phyloP scores from a whole-genome alignment of 2,329 filamentous ascomycete genomes.

The Colletotrichum sp. region DNA sequence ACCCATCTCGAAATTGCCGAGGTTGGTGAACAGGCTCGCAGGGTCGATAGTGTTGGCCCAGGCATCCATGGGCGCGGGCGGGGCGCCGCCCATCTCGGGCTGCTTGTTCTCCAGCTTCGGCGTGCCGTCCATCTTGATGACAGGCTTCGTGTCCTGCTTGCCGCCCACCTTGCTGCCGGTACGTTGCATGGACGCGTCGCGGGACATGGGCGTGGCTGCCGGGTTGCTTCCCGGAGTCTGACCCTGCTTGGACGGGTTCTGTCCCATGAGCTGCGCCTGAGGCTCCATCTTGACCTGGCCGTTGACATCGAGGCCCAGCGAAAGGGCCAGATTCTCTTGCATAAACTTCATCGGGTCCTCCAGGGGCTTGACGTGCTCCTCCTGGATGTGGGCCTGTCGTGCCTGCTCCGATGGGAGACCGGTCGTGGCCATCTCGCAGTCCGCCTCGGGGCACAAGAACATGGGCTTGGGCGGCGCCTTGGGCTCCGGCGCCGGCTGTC shows the following conservation, averaged over 20 bases:
- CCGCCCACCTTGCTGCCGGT: constrained; percentile 50
- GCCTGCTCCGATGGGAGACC: constrained; percentile 62
- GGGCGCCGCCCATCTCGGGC: constrained; percentile 30
- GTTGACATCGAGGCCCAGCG: constrained; percentile 57
- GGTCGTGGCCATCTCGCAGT: constrained; percentile 56
- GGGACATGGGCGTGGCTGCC: constrained; percentile 55
- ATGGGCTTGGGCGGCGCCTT: constrained; percentile 42
- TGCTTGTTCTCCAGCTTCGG: constrained; percentile 30
- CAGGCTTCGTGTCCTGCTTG: constrained; percentile 41
- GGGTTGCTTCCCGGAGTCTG: constrained; percentile 48
- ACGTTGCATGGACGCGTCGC: constrained; percentile 55
- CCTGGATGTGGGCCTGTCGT: constrained; percentile 57
- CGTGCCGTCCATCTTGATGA: constrained; percentile 31
- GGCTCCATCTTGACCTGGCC: constrained; percentile 45
- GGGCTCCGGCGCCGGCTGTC: constrained; percentile 33
- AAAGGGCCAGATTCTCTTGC: constrained; percentile 52
- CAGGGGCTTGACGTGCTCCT: constrained; percentile 63
- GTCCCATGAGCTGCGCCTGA: constrained; percentile 43
- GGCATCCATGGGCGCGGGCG: constrained; percentile 23
- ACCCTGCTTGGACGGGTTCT: constrained; percentile 51
- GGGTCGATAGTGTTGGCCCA: constrained; percentile 48
- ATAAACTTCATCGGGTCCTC: constrained; percentile 61
- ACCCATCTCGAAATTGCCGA: constrained; percentile 45
- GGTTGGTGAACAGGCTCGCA: constrained; percentile 45
- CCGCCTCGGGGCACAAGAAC: constrained; percentile 57